phyloP scores from a whole-genome alignment of 176 grass and related monocot species.

The Elaeis guineensis region DNA sequence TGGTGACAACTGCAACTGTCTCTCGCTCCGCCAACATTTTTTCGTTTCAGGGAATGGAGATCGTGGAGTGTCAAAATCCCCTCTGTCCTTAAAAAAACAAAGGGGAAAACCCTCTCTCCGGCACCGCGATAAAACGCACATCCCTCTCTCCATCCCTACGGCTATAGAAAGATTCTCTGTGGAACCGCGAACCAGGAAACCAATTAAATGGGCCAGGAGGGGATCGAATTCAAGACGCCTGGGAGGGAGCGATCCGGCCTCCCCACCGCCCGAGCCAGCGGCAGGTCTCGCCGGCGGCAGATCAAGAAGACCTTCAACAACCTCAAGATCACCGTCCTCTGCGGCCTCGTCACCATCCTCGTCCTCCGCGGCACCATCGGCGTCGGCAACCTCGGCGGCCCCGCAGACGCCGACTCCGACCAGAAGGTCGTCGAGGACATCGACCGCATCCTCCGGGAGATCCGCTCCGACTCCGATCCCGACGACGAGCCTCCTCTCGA shows the following conservation, averaged over 20 bases:
- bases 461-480: conserved; percentile 69
- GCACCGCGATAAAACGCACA: no score
- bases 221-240: conserved; percentile 30
- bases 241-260: background rate
- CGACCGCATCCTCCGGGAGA: conserved; percentile 83
- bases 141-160: no score
- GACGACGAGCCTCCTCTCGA: conserved; percentile 27
- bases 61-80: no score
- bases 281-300: conserved; percentile 33
- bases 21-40: no score
- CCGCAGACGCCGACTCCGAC: conserved; percentile 19
- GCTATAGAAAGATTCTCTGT: no score
- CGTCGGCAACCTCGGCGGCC: conserved; percentile 1
- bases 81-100: no score
- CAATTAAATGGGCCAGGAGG: conserved; percentile 37
- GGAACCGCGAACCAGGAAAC: conserved; percentile 6
- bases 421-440: conserved; percentile 78
- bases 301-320: conserved; percentile 91
- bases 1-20: no score
- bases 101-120: no score
- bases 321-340: conserved; percentile 84
- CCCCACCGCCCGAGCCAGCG: background rate
- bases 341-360: conserved; percentile 59
- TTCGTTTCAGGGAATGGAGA: no score
- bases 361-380: conserved; percentile 32